These are phyloP conservation scores for Stereum hirsutum DNA, from an alignment of 1,284 basidiomycete species.

Conservation along the genomic window DNA sequence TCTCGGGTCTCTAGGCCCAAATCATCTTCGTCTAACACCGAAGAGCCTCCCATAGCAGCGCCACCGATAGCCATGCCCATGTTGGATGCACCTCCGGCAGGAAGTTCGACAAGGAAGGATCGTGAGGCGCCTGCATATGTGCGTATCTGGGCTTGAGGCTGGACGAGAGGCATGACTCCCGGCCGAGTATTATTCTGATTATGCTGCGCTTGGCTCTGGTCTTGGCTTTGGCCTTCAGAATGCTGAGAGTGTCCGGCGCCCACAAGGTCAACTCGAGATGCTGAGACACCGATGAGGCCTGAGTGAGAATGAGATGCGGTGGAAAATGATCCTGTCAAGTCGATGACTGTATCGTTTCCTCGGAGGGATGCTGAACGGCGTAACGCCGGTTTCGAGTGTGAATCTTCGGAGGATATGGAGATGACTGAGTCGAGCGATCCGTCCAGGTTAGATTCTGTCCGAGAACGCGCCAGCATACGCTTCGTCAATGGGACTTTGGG, in stretches of 20 bases:
- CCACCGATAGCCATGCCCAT: too few species aligned
- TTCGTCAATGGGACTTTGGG: constrained; percentile 21
- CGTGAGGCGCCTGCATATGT: constrained; percentile 71
- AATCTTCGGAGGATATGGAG: constrained; percentile 6
- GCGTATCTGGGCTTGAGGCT: constrained; percentile 26
- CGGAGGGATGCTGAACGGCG: neutral
- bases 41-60: too few species aligned
- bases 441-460: constrained; percentile 48
- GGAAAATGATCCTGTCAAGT: too few species aligned
- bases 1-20: constrained; percentile 46
- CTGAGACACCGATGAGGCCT: neutral
- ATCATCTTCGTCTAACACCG: constrained; percentile 44
- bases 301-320: too few species aligned
- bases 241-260: neutral
- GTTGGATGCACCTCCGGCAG: constrained; percentile 22
- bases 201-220: neutral
- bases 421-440: constrained; percentile 11
- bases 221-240: neutral
- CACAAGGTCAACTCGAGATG: neutral
- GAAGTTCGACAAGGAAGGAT: constrained; percentile 60
- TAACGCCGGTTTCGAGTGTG: neutral
- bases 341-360: constrained; percentile 2
- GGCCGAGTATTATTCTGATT: constrained; percentile 13
- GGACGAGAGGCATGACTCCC: constrained; percentile 16
- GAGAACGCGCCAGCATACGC: constrained; percentile 36